These are phyloP conservation scores for Reutealis trisperma DNA, from an alignment of 345 rosid genomes.

Conservation along the genomic window DNA sequence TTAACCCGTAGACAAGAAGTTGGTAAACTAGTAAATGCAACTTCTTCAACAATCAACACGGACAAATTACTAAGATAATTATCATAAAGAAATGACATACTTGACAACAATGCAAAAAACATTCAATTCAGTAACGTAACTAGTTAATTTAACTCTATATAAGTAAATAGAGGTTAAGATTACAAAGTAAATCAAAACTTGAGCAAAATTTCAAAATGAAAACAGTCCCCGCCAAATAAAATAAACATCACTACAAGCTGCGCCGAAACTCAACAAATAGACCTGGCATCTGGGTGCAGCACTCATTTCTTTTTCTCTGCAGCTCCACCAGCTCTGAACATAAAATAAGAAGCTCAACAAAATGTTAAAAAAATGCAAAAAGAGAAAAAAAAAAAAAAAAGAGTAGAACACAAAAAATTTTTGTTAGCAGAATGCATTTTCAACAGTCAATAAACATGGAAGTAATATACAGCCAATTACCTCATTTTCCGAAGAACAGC, in stretches of 20 bases:
- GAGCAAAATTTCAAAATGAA: not conserved
- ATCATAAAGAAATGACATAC: not conserved
- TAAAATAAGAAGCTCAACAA: not conserved
- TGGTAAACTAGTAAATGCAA: no score
- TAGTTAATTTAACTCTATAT: not conserved
- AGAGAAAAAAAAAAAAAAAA: not conserved
- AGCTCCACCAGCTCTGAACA: constrained; percentile 38
- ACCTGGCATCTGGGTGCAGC: not conserved
- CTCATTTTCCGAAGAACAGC: constrained; percentile 74
- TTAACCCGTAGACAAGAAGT: no score
- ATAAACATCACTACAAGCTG: not conserved
- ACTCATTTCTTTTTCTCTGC: constrained; percentile 44
- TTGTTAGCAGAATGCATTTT: not conserved
- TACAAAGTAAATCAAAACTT: constrained; percentile 3
- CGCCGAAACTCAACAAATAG: not conserved
- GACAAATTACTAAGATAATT: not conserved
- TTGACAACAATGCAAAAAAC: not conserved
- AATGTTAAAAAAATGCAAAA: not conserved
- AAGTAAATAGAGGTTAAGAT: not conserved
- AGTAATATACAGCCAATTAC: constrained; percentile 23
- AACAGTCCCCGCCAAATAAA: no score
- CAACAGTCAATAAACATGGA: not conserved
- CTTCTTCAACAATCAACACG: not conserved
- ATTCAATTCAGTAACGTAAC: not conserved
- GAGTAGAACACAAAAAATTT: not conserved